These are phyloP conservation scores for Cicer yamashitae DNA, from an alignment of 306 rosid genomes.

Conservation along the genomic window DNA sequence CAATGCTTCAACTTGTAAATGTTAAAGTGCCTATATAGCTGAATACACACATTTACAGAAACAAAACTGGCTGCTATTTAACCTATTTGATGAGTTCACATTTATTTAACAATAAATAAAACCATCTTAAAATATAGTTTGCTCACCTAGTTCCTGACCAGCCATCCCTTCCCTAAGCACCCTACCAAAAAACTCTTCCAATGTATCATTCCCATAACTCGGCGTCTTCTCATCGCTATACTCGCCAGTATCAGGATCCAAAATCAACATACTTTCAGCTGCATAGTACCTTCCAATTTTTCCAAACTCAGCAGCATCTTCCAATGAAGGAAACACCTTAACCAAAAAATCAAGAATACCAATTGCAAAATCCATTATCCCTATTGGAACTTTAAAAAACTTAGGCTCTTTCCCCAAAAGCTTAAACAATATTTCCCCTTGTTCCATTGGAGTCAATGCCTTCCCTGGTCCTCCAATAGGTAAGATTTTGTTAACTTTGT, in stretches of 20 bases:
- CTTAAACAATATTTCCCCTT: conserved; percentile 82
- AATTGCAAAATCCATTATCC: conserved; percentile 91
- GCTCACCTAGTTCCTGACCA: conserved; percentile 98
- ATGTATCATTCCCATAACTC: conserved; percentile 89
- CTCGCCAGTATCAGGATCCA: conserved; percentile 88
- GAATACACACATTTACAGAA: conserved; percentile 45
- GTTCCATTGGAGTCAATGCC: conserved; percentile 90
- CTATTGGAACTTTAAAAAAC: conserved; percentile 90
- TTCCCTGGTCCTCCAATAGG: conserved; percentile 95
- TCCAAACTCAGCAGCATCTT: conserved; percentile 92
- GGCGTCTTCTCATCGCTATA: conserved; percentile 92
- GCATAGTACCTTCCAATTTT: conserved; percentile 98
- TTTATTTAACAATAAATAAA: conserved; percentile 27
- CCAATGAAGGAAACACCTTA: conserved; percentile 80
- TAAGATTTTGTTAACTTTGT: conserved; percentile 70
- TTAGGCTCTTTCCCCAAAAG: conserved; percentile 85
- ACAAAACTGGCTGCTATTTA: conserved; percentile 54
- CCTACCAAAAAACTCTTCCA: conserved; percentile 81
- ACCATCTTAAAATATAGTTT: conserved; percentile 59
- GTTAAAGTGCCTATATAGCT: conserved; percentile 41
- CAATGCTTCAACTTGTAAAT: conserved; percentile 48
- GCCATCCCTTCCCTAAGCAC: conserved; percentile 93
- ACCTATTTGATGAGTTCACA: conserved; percentile 19
- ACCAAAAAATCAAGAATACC: conserved; percentile 76
- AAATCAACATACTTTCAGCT: conserved; percentile 89